Percentiles rank a stretch among this genome's conserved stretches.
phyloP scores from a whole-genome alignment of 371 early-diverging fungal genomes.

The Mortierella sp. region DNA sequence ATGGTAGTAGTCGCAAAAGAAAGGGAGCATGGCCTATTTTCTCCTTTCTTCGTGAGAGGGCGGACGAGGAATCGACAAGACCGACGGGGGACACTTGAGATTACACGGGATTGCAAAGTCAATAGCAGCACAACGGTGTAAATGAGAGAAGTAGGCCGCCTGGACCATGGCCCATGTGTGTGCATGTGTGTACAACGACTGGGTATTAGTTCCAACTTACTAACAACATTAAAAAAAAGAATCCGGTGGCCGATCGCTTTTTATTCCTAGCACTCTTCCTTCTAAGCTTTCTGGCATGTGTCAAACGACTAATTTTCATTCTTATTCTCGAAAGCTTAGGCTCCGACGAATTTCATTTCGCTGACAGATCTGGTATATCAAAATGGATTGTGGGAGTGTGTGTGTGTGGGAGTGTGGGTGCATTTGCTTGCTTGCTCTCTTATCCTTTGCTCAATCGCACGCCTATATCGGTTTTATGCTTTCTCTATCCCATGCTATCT shows the following conservation, averaged over 20 bases:
- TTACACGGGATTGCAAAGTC: not conserved
- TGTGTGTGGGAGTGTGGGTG: not conserved
- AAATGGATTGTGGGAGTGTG: not conserved
- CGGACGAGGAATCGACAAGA: not conserved
- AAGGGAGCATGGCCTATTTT: not conserved
- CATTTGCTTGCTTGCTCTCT: not conserved
- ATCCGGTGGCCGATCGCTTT: not conserved
- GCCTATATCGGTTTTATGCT: not conserved
- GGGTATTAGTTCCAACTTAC: not conserved
- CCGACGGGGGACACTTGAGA: not conserved
- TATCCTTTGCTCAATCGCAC: not conserved
- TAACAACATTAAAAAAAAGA: not conserved
- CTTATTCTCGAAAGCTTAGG: not conserved
- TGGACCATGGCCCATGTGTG: slow-evolving; percentile 35
- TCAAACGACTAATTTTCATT: not conserved
- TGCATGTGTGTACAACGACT: slow-evolving; percentile 7
- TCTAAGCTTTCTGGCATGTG: slow-evolving; percentile 6
- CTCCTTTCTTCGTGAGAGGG: not conserved
- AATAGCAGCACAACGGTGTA: not conserved
- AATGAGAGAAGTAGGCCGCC: slow-evolving; percentile 10
- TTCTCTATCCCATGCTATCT: not conserved
- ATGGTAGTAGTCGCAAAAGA: not conserved
- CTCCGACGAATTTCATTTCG: not conserved
- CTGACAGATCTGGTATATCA: slow-evolving; percentile 5
- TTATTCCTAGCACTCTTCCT: not conserved